Percentiles rank a stretch among this genome's conserved stretches.
phyloP scores from a whole-genome alignment of 2,329 filamentous ascomycete genomes.

The Penicillium sp. region DNA sequence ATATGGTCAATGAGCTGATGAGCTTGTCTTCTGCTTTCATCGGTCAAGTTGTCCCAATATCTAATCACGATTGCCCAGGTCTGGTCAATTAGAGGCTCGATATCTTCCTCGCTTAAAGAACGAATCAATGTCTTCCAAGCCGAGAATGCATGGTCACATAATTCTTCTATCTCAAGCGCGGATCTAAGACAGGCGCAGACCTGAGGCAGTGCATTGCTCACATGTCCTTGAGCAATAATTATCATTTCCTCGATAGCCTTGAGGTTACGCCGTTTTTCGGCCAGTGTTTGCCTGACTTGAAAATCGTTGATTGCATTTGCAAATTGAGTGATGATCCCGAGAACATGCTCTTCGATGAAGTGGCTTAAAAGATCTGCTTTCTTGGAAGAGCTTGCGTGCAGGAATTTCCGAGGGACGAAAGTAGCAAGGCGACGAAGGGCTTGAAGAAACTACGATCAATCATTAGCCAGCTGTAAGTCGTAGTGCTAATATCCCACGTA shows the following conservation, averaged over 20 bases:
- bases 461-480: background rate
- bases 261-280: slow-evolving; percentile 76
- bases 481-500: background rate
- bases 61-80: slow-evolving; percentile 85
- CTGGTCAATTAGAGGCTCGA: slow-evolving; percentile 79
- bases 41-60: slow-evolving; percentile 73
- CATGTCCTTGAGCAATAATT: slow-evolving; percentile 70
- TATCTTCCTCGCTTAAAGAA: slow-evolving; percentile 75
- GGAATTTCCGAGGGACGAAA: slow-evolving; percentile 56
- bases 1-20: slow-evolving; percentile 67
- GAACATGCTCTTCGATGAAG: slow-evolving; percentile 80
- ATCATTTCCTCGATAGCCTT: slow-evolving; percentile 88
- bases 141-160: slow-evolving; percentile 78
- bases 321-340: slow-evolving; percentile 84
- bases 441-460: slow-evolving; percentile 47
- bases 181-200: slow-evolving; percentile 84
- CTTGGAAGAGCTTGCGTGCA: slow-evolving; percentile 51
- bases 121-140: slow-evolving; percentile 82
- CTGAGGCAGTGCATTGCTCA: slow-evolving; percentile 82
- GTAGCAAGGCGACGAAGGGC: slow-evolving; percentile 55
- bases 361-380: slow-evolving; percentile 64
- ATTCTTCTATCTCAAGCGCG: slow-evolving; percentile 71
- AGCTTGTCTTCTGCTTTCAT: slow-evolving; percentile 62
- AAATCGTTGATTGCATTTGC: slow-evolving; percentile 76
- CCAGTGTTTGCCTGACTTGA: slow-evolving; percentile 58